Percentiles rank a stretch among this genome's conserved stretches.
These are phyloP conservation scores for Leishmania aethiopica DNA, from an alignment of 208 protist species.

Conservation along the genomic window DNA sequence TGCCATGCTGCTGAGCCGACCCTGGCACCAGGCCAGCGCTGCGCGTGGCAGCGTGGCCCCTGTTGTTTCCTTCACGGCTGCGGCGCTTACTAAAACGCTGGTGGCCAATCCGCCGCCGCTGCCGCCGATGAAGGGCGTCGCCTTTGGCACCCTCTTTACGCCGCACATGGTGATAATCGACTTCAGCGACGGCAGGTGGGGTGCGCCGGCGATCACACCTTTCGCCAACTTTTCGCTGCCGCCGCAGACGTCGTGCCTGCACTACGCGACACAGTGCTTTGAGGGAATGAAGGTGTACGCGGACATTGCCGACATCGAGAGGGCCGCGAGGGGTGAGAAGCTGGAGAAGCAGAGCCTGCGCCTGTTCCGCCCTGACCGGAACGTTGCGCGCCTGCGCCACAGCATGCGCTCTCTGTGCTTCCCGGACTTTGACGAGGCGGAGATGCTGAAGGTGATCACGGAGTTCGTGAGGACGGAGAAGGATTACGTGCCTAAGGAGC, in stretches of 20 bases:
- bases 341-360: conserved; percentile 52
- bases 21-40: neutral
- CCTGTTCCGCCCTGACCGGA: conserved; percentile 97
- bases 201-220: conserved; percentile 68
- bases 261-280: conserved; percentile 96
- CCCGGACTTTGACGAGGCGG: conserved; percentile 88
- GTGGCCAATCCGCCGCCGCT: conserved; percentile 55
- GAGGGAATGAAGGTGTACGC: conserved; percentile 99
- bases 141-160: conserved; percentile 95
- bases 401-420: conserved; percentile 92
- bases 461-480: conserved; percentile 94
- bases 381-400: conserved; percentile 90
- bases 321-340: conserved; percentile 35
- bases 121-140: conserved; percentile 50
- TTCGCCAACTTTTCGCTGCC: conserved; percentile 86
- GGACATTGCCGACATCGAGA: conserved; percentile 68
- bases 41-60: neutral
- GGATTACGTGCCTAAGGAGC: conserved; percentile 91
- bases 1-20: conserved; percentile 17
- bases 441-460: conserved; percentile 93
- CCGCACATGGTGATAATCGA: conserved; percentile 97
- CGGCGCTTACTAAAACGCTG: conserved; percentile 31
- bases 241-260: conserved; percentile 89
- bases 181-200: conserved; percentile 85
- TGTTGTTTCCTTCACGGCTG: conserved; percentile 28